These are phyloP conservation scores for Inonotus hispidus DNA, from an alignment of 1,284 basidiomycete species.

Conservation along the genomic window DNA sequence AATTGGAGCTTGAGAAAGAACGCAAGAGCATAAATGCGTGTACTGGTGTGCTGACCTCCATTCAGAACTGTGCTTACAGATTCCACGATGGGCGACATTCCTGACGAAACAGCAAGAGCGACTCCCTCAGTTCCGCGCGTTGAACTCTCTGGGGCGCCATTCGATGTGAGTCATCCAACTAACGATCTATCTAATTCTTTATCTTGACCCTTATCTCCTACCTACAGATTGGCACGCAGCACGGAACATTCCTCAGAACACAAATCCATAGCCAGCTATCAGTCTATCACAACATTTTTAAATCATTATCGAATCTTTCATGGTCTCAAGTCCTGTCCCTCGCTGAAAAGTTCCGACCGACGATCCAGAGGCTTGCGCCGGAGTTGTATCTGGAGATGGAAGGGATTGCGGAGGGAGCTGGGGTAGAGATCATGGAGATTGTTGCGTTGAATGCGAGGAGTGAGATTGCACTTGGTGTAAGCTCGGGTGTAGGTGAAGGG, in stretches of 20 bases:
- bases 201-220: neutral
- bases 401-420: conserved; percentile 30
- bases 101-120: neutral
- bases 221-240: conserved; percentile 29
- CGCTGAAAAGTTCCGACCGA: conserved; percentile 25
- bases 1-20: too few relatives aligned
- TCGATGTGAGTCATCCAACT: conserved; percentile 21
- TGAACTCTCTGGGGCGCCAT: conserved; percentile 23
- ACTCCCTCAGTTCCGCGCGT: conserved; percentile 15
- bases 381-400: conserved; percentile 31
- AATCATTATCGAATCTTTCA: conserved; percentile 28
- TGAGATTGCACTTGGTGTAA: conserved; percentile 32
- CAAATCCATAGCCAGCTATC: conserved; percentile 29
- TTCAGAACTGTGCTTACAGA: neutral
- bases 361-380: conserved; percentile 27
- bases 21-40: too few relatives aligned
- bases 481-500: too few relatives aligned
- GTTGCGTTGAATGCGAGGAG: conserved; percentile 33
- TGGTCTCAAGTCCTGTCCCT: conserved; percentile 29
- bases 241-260: conserved; percentile 26
- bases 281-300: conserved; percentile 31
- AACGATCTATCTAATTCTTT: neutral
- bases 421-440: conserved; percentile 29
- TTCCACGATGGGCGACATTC: neutral
- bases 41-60: too few relatives aligned